These are phyloP conservation scores for Cynara cardunculus DNA, from an alignment of 129 eudicot genomes.

Conservation along the genomic window DNA sequence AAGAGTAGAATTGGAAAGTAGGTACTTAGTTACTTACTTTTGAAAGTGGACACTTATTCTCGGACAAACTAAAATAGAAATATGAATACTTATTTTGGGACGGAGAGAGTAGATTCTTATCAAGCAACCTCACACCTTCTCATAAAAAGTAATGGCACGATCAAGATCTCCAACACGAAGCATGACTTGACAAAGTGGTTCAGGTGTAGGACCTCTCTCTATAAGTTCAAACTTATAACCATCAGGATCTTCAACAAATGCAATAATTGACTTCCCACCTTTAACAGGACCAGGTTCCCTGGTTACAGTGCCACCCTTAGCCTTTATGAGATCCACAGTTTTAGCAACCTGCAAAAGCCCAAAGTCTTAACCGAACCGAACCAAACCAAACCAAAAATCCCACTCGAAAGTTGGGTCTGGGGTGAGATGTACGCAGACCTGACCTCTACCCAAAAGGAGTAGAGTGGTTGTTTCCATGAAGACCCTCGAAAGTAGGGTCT, in stretches of 20 bases:
- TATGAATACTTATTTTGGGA: not conserved
- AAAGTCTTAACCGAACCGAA: not conserved
- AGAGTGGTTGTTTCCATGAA: not conserved
- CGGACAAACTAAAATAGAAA: not conserved
- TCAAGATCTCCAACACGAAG: conserved; percentile 99
- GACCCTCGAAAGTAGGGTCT: too few species aligned
- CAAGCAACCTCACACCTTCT: conserved; percentile 53
- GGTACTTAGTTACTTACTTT: not conserved
- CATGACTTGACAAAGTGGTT: conserved; percentile 98
- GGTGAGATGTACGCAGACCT: not conserved
- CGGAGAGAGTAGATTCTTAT: not conserved
- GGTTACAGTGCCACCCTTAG: conserved; percentile 94
- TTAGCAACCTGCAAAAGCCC: conserved; percentile 58
- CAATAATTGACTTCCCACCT: conserved; percentile 86
- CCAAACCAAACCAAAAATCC: not conserved
- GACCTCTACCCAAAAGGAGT: not conserved
- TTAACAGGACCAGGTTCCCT: conserved; percentile 98
- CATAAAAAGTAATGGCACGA: conserved; percentile 80
- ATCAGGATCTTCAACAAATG: conserved; percentile 97
- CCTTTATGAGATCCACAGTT: conserved; percentile 87
- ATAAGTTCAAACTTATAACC: conserved; percentile 96
- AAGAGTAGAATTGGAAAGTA: not conserved
- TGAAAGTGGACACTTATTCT: not conserved
- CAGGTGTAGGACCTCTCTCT: conserved; percentile 97
- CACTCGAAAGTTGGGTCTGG: not conserved